These are phyloP conservation scores for Fonsecaea pedrosoi DNA, from an alignment of 2,329 filamentous ascomycete species.

Conservation along the genomic window DNA sequence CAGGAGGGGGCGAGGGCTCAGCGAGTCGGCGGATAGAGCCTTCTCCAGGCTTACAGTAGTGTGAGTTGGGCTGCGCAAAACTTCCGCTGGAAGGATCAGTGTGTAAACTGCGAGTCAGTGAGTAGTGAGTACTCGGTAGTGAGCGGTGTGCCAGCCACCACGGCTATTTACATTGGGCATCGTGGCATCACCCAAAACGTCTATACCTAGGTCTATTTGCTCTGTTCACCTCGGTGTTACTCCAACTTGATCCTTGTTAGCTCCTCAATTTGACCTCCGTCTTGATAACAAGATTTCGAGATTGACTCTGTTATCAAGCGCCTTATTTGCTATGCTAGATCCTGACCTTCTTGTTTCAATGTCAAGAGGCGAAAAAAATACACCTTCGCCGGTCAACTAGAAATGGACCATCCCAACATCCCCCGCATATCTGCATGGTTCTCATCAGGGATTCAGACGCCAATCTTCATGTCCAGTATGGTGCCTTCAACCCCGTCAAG, in stretches of 20 bases:
- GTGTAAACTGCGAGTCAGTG: background rate
- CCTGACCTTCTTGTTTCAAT: background rate
- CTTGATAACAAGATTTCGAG: background rate
- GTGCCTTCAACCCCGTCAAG: constrained; percentile 54
- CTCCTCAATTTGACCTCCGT: background rate
- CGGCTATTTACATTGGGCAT: background rate
- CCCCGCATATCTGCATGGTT: constrained; percentile 9
- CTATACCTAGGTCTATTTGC: background rate
- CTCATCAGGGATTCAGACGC: background rate
- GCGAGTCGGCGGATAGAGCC: background rate
- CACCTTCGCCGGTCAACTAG: background rate
- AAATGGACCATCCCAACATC: background rate
- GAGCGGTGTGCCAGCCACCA: background rate
- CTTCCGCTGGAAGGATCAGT: background rate
- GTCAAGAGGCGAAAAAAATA: constrained; percentile 3
- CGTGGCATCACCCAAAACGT: background rate
- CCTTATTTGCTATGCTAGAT: background rate
- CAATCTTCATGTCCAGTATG: constrained; percentile 51
- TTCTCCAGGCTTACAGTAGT: background rate
- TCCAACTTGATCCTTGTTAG: no score
- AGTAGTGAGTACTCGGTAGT: background rate
- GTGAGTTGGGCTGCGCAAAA: background rate
- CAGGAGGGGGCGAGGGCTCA: background rate
- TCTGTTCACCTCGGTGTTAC: no score
- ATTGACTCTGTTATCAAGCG: background rate